Conservation (phyloP, 345 rosid species). For the Hirschfeldia incana region DNA sequence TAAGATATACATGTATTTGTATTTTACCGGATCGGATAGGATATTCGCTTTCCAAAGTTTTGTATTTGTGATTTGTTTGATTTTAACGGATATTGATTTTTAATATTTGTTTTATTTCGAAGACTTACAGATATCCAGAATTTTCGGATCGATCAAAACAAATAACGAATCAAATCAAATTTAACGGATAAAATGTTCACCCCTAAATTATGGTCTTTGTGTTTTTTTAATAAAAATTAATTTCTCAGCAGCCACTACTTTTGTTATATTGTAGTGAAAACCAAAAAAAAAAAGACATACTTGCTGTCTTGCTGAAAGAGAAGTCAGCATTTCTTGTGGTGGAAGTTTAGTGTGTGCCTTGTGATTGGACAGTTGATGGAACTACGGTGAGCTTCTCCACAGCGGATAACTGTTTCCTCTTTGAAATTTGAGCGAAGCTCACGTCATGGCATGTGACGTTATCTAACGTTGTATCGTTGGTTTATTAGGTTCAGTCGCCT, state of each 20-base stretch:
- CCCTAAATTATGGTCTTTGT: too few species aligned
- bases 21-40: too few species aligned
- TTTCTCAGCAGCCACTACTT: background rate
- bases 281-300: background rate
- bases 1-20: too few species aligned
- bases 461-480: background rate
- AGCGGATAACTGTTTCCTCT: background rate
- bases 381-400: constrained; percentile 20
- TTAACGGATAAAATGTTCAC: too few species aligned
- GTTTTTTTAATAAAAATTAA: background rate
- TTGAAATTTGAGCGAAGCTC: background rate
- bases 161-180: too few species aligned
- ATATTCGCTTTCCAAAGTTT: too few species aligned
- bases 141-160: too few species aligned
- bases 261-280: background rate
- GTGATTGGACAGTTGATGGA: constrained; percentile 9
- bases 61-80: too few species aligned
- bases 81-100: too few species aligned
- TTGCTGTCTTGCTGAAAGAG: background rate
- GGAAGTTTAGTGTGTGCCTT: constrained; percentile 1
- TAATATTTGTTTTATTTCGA: too few species aligned
- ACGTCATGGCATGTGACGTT: constrained; percentile 25
- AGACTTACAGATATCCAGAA: too few species aligned
- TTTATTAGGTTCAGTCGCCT: background rate
- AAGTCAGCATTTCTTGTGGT: constrained; percentile 27